Evolutionary conservation across 441 rosid species (phyloP).

Genomic region (Oxalis stricta): DNA sequence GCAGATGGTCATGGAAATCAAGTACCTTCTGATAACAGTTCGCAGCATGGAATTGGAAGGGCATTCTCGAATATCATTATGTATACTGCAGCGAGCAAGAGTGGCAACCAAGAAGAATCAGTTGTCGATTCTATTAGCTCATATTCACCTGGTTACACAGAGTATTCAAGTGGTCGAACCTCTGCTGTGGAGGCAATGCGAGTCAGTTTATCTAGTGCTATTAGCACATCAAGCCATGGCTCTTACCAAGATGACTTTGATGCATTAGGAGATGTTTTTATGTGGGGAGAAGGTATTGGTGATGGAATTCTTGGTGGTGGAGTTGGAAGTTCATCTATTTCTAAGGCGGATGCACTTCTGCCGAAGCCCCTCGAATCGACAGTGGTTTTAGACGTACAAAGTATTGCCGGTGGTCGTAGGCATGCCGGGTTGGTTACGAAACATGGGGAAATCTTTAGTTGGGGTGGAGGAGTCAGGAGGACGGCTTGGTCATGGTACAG

Average conservation of each 20-base stretch:
- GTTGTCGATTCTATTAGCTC: constrained; percentile 17
- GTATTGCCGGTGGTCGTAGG: constrained; percentile 18
- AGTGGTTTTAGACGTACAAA: constrained; percentile 21
- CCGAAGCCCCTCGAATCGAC: constrained; percentile 21
- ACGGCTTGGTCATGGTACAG: constrained; percentile 26
- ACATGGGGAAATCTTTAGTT: constrained; percentile 20
- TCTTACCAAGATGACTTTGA: constrained; percentile 22
- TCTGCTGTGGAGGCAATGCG: constrained; percentile 33
- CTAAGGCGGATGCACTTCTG: constrained; percentile 11
- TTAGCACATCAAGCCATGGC: constrained; percentile 20
- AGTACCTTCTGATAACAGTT: constrained; percentile 23
- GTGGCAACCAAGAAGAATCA: constrained; percentile 28
- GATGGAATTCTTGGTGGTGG: constrained; percentile 16
- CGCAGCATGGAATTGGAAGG: constrained; percentile 40
- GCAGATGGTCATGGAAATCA: constrained; percentile 29
- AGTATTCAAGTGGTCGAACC: constrained; percentile 25
- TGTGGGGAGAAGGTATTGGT: constrained; percentile 20
- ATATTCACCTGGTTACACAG: constrained; percentile 18
- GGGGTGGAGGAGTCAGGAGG: constrained; percentile 25
- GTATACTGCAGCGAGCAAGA: constrained; percentile 31
- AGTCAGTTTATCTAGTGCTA: constrained; percentile 22
- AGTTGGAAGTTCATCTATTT: constrained; percentile 9
- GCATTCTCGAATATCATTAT: constrained; percentile 43
- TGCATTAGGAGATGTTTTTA: constrained; percentile 21
- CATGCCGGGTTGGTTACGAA: constrained; percentile 21